Evolutionary conservation across 1,284 basidiomycete species (phyloP), one percentile per base, ranked within the genome.

Genomic region (Cutaneotrichosporon daszewskae): DNA sequence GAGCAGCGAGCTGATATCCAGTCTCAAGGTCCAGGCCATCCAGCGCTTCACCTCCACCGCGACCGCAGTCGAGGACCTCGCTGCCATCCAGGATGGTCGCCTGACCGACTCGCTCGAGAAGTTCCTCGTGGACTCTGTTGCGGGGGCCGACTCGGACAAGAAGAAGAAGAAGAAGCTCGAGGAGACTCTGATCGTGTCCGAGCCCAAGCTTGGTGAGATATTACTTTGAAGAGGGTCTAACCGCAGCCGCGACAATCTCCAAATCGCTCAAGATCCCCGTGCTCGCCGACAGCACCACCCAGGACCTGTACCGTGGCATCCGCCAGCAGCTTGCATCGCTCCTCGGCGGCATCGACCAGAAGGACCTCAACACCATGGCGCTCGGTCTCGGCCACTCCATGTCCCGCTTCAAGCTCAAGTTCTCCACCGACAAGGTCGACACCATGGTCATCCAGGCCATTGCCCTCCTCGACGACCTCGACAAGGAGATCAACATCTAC

Each of bases 401-500:
- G 65, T 94, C 89, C 50, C 82, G 92, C 51, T 98, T 94, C 77
- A 98, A 98, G 78, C 80, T 98, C 65, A 97, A 98, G 75, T 98
- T 98, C 74, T 97, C 91, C 16, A 92, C 94, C 5, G 94, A 98
- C 77, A 97, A 97, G 74, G 92, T 98, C 37, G 94, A 98, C 71
- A 96, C 91, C 18, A 98, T 98, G 95, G 86, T 98, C 50, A 87
- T 98, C 25, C 95, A 98, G 73, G 94, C 94, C 13, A 96, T 98
- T 64, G 94, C 91, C n/a, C 77, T 98, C 19, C 79, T 98, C 45
- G 94, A 98, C 64, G 94, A 98, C 68, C 77, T 98, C 28, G 94
- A 98, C 82, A 98, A 98, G 75, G 94, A 98, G 75, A 89, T 97
- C 71, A 98, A 98, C 76, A 96, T 97, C 49, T 98, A 97, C 68